Percentiles rank a stretch among this genome's conserved stretches.
Conservation (phyloP, 2,329 filamentous ascomycete genomes). For the Trichoderma koningii region DNA sequence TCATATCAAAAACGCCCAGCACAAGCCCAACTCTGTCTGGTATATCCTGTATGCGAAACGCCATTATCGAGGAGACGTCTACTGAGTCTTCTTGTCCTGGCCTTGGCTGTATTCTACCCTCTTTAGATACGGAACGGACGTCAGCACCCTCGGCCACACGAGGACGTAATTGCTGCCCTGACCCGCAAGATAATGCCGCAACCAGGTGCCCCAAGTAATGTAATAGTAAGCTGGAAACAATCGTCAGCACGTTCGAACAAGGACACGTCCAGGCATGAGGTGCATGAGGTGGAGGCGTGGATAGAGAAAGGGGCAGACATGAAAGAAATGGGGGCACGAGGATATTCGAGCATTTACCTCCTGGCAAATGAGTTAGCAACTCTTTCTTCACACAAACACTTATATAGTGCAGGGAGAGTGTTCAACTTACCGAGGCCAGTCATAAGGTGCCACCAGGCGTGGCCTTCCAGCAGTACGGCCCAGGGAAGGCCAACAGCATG, state of each 20-base stretch:
- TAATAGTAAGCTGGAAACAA: constrained; percentile 69
- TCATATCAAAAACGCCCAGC: too few species aligned
- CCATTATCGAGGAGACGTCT: background rate
- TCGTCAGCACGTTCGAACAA: constrained; percentile 30
- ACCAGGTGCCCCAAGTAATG: constrained; percentile 81
- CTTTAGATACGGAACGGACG: constrained; percentile 52
- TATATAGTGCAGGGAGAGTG: background rate
- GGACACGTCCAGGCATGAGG: too few species aligned
- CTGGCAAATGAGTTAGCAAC: background rate
- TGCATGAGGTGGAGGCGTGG: background rate
- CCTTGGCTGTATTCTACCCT: background rate
- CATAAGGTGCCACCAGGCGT: constrained; percentile 71
- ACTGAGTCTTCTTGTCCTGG: constrained; percentile 1
- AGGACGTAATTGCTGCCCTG: constrained; percentile 71
- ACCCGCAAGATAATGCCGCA: constrained; percentile 74
- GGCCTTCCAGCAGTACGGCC: constrained; percentile 68
- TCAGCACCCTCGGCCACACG: constrained; percentile 65
- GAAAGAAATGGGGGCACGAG: background rate
- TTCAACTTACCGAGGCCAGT: constrained; percentile 65
- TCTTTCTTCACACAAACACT: background rate
- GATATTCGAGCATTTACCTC: constrained; percentile 1
- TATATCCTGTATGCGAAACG: background rate
- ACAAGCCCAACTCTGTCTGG: background rate
- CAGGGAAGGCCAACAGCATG: constrained; percentile 73
- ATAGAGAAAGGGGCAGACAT: background rate